These are phyloP conservation scores for Corchorus capsularis DNA, from an alignment of 345 rosid genomes.

Conservation along the genomic window DNA sequence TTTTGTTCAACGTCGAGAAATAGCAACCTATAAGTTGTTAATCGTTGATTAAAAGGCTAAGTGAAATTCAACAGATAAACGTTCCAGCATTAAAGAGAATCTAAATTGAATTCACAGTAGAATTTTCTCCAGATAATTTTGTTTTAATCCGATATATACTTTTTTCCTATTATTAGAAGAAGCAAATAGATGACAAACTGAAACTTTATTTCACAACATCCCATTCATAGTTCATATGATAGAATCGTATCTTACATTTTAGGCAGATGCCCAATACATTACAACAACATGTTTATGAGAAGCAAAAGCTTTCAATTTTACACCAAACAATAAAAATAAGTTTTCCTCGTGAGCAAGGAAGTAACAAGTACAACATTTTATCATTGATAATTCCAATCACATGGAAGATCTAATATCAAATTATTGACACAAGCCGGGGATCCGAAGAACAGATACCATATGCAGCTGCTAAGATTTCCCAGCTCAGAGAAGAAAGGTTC, in stretches of 20 bases:
- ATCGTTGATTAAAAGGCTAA: too few relatives aligned
- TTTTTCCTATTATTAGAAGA: background rate
- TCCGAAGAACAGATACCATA: background rate
- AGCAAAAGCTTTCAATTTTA: background rate
- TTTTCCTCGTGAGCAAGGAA: background rate
- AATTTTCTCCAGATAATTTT: background rate
- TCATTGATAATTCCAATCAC: background rate
- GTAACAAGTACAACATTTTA: background rate
- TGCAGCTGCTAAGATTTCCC: background rate
- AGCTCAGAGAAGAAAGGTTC: background rate
- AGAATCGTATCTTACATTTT: background rate
- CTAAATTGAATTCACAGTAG: background rate
- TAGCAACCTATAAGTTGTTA: too few relatives aligned
- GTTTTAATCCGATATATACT: background rate
- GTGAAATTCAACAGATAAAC: too few relatives aligned
- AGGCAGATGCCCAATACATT: background rate
- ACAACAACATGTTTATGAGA: background rate
- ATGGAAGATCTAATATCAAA: slow-evolving; percentile 7
- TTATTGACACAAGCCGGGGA: background rate
- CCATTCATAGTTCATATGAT: too few relatives aligned
- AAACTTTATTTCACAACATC: background rate
- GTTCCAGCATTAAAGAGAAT: background rate
- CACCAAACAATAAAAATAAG: slow-evolving; percentile 8
- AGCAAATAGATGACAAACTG: background rate
- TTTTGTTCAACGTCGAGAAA: too few relatives aligned